phyloP scores from a whole-genome alignment of 306 rosid species.

The Lotus japonicus region DNA sequence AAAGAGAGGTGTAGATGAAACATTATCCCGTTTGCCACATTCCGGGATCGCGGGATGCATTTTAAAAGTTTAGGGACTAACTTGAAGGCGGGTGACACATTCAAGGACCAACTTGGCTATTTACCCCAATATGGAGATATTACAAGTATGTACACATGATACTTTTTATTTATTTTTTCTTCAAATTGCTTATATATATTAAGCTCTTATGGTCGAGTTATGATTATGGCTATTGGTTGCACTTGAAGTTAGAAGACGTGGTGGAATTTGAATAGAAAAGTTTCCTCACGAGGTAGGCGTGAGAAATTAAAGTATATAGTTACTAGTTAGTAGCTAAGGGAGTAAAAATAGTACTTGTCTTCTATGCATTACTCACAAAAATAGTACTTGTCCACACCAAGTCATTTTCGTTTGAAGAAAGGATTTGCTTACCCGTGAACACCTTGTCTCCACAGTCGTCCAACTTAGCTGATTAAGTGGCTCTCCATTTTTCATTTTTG shows the following conservation, averaged over 20 bases:
- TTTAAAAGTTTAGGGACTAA: too few species aligned
- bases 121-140: too few species aligned
- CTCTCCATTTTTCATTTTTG: background rate
- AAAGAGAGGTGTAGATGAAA: too few species aligned
- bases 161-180: too few species aligned
- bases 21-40: too few species aligned
- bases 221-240: background rate
- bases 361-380: background rate
- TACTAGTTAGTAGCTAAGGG: background rate
- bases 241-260: constrained; percentile 17
- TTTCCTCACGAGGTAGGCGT: constrained; percentile 30
- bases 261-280: background rate
- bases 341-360: background rate
- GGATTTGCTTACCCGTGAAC: constrained; percentile 21
- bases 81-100: too few species aligned
- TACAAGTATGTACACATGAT: too few species aligned
- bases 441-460: background rate
- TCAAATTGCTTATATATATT: too few species aligned
- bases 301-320: constrained; percentile 18
- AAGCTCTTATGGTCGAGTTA: background rate
- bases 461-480: background rate
- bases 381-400: background rate
- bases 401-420: constrained; percentile 16
- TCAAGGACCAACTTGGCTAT: too few species aligned
- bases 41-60: too few species aligned